These are phyloP conservation scores for Agaricus subrufescens DNA, from an alignment of 768 basidiomycete species.

Conservation along the genomic window DNA sequence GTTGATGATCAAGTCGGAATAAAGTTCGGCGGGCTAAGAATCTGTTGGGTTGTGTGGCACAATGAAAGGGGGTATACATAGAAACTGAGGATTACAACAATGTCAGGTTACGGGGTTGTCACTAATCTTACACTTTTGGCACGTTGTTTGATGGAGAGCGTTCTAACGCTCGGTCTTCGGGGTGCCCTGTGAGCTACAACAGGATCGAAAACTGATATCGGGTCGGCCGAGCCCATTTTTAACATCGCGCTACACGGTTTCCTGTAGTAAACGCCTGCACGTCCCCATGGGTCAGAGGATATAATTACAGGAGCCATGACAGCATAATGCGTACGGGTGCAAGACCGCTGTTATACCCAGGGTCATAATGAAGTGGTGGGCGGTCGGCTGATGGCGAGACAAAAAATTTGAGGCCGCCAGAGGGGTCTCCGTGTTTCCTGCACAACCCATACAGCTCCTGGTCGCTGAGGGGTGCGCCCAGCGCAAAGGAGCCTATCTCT, in stretches of 20 bases:
- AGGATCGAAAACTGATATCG: neutral
- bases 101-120: slow-evolving; percentile 6
- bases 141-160: neutral
- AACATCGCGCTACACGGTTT: neutral
- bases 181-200: neutral
- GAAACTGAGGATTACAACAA: slow-evolving; percentile 7
- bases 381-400: slow-evolving; percentile 42
- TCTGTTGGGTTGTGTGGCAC: slow-evolving; percentile 4
- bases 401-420: slow-evolving; percentile 48
- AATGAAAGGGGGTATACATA: slow-evolving; percentile 6
- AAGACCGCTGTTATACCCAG: slow-evolving; percentile 13
- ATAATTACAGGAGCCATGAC: neutral
- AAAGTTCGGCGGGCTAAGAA: slow-evolving; percentile 8
- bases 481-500: slow-evolving; percentile 40
- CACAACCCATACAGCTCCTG: slow-evolving; percentile 35
- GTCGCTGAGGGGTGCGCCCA: slow-evolving; percentile 37
- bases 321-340: slow-evolving; percentile 1
- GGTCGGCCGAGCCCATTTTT: neutral
- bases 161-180: neutral
- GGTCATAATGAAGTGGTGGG: slow-evolving; percentile 24
- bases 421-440: slow-evolving; percentile 38
- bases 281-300: neutral
- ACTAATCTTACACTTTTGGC: slow-evolving; percentile 10
- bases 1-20: slow-evolving; percentile 11
- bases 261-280: slow-evolving; percentile 1